Percentiles rank a stretch among this genome's conserved stretches.
phyloP scores from a whole-genome alignment of 2,329 filamentous ascomycete genomes.

The Diaporthe capsici region DNA sequence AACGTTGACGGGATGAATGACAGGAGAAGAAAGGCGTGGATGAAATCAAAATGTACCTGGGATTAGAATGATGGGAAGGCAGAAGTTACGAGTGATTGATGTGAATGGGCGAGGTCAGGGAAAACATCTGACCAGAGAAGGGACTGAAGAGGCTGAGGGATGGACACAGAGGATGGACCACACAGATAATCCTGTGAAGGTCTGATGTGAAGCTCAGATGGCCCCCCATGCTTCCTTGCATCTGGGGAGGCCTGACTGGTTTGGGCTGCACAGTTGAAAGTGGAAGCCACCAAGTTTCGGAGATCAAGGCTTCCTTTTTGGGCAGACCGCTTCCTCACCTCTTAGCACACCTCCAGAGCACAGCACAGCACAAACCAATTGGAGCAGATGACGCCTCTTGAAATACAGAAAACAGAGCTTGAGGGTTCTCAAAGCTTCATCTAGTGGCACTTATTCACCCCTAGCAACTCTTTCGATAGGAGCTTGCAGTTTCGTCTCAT shows the following conservation, averaged over 20 bases:
- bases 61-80: neutral
- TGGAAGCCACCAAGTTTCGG: neutral
- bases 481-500: neutral
- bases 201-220: neutral
- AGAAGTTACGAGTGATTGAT: neutral
- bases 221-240: neutral
- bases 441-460: neutral
- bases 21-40: neutral
- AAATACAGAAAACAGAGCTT: neutral
- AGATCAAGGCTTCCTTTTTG: neutral
- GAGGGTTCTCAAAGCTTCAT: neutral
- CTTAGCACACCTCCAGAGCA: neutral
- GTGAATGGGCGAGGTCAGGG: neutral
- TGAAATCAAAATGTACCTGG: neutral
- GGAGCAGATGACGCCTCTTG: accelerated
- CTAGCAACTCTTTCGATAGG: neutral
- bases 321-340: no score
- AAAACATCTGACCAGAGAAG: neutral
- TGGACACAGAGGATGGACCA: no score
- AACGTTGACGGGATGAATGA: neutral
- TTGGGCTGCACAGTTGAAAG: neutral
- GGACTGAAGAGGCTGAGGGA: neutral
- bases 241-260: neutral
- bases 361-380: neutral
- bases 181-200: neutral